These are phyloP conservation scores for Pyrenophora tritici-repentis DNA, from an alignment of 2,329 filamentous ascomycete species.

Conservation along the genomic window DNA sequence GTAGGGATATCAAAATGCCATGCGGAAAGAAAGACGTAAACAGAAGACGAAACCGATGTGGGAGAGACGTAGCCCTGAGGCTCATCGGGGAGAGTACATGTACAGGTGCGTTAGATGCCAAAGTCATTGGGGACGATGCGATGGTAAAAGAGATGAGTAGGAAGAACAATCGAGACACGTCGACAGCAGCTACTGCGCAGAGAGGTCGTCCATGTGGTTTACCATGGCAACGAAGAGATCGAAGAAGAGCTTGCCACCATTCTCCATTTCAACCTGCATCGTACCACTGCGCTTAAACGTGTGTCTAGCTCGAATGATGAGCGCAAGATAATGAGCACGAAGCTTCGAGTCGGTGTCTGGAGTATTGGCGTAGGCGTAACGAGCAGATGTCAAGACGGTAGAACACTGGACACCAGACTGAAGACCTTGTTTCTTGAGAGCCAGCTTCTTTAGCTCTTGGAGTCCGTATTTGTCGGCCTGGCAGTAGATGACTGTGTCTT, in stretches of 20 bases:
- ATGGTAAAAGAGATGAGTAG: conserved; percentile 24
- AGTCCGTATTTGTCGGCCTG: conserved; percentile 83
- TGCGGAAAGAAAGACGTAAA: neutral
- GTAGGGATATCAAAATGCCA: conserved; percentile 3
- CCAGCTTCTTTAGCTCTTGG: conserved; percentile 80
- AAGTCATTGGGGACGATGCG: neutral
- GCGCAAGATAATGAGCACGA: conserved; percentile 85
- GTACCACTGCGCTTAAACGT: conserved; percentile 94
- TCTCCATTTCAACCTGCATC: conserved; percentile 94
- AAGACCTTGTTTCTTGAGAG: conserved; percentile 86
- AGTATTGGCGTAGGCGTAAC: conserved; percentile 87
- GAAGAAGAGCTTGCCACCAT: conserved; percentile 86
- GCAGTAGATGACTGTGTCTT: conserved; percentile 91
- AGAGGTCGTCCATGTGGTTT: conserved; percentile 70
- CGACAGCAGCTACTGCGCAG: conserved; percentile 39
- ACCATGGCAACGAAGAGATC: conserved; percentile 91
- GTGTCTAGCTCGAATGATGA: conserved; percentile 84
- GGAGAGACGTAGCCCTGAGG: conserved; percentile 4
- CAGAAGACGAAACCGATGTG: neutral
- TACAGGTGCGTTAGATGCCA: conserved; percentile 1
- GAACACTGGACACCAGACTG: conserved; percentile 82
- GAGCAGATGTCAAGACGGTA: conserved; percentile 84
- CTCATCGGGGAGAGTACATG: conserved; percentile 4
- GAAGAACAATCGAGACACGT: too few relatives aligned
- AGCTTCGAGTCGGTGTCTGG: conserved; percentile 90